Evolutionary conservation across 257 asterid genomes (phyloP), one percentile per base, ranked within the genome.

Genomic region (Nicotiana otophora): DNA sequence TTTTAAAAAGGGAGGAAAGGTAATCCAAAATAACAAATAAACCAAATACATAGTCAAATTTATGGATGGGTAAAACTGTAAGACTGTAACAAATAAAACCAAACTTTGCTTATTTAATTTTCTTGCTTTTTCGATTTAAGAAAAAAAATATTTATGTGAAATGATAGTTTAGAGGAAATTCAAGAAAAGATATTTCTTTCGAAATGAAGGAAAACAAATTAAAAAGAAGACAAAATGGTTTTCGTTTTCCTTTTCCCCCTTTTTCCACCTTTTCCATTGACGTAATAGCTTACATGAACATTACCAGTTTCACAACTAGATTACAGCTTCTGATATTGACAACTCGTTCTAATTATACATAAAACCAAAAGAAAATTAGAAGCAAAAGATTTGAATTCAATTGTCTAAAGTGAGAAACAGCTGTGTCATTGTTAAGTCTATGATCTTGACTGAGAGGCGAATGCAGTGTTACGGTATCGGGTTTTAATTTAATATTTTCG

Each of bases 161-260:
- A 10, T 48, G 15, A 48, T 10, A 48, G 62, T 17, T 23, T 34
- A 1, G 54, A 69, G 14, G 33, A 42, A 42, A 42, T 70, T 39
- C 19, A 5, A 6, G 9, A 12, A 5, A 20, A 20, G 7, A 57
- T 1, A 1, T 0, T 31, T 67, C 3, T 39, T 20, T 31, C 60
- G 23, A 42, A 70, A n/a, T n/a, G n/a, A 42, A n/a, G 33, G 42
- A 70, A 23, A 39, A 3, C 0, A 10, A 10, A 26, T 1, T 7
- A 53, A 31, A 70, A 72, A 72, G 79, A 72, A 72, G 23, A 46
- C 79, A 46, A 72, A 70, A 46, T 72, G 39, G 33, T 72, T 23
- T 20, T 46, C 12, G 5, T 46, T 72, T 46, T 2, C 36, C 1
- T 12, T 72, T 12, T 20, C 48, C 23, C 19, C 34, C 14, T 72